phyloP scores from a whole-genome alignment of 192 early-diverging fungal genomes.

The Paraglomus occultum region DNA sequence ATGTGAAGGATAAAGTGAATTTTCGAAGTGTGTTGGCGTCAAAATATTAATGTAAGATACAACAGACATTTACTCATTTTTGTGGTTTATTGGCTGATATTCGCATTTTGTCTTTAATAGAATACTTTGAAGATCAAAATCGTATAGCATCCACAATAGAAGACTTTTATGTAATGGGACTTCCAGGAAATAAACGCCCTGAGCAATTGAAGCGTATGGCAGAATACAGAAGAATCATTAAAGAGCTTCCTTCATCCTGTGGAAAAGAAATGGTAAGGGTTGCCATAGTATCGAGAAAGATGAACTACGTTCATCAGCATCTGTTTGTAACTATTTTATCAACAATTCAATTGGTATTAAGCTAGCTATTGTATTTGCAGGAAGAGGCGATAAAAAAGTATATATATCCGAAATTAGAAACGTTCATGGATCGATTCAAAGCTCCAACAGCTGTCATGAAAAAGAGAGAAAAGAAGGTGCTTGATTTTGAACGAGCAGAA shows the following conservation, averaged over 20 bases:
- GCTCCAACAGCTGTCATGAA: conserved; percentile 68
- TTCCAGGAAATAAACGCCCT: background rate
- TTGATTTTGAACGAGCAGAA: conserved; percentile 69
- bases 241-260: conserved; percentile 3
- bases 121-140: conserved; percentile 55
- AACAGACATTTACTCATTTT: too few relatives aligned
- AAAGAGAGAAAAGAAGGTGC: conserved; percentile 66
- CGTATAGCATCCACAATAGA: conserved; percentile 49
- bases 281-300: too few relatives aligned
- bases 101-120: conserved; percentile 17
- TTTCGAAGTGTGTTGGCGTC: background rate
- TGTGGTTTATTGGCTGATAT: background rate
- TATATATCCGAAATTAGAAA: conserved; percentile 50
- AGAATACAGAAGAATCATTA: conserved; percentile 20
- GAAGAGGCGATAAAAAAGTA: conserved; percentile 34
- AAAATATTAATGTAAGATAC: too few relatives aligned
- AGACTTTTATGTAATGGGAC: conserved; percentile 50
- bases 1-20: background rate
- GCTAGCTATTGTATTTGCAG: background rate
- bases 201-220: background rate
- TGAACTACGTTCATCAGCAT: background rate
- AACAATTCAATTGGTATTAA: background rate
- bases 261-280: conserved; percentile 23
- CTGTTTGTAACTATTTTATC: background rate
- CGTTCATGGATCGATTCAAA: conserved; percentile 51